Conservation (phyloP, 345 rosid species). For the Pistacia atlantica region DNA sequence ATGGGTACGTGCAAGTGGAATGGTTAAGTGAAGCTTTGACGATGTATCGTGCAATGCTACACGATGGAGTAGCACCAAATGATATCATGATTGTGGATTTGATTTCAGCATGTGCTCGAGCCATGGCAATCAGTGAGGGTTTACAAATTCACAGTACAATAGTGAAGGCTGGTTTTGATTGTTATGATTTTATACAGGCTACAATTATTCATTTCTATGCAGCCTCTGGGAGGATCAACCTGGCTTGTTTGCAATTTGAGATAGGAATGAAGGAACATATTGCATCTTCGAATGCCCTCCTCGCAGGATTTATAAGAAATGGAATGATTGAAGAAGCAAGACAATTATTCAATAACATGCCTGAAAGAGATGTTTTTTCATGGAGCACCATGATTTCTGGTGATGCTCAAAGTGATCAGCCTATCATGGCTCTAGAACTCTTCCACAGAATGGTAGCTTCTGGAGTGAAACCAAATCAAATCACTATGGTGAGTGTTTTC, state of each 20-base stretch:
- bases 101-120: conserved; percentile 69
- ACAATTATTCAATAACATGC: conserved; percentile 57
- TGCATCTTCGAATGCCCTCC: conserved; percentile 68
- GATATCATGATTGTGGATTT: conserved; percentile 76
- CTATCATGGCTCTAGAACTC: conserved; percentile 52
- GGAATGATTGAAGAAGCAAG: conserved; percentile 62
- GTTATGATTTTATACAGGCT: conserved; percentile 66
- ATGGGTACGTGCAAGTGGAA: conserved; percentile 55
- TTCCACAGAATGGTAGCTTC: conserved; percentile 57
- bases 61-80: conserved; percentile 48
- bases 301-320: conserved; percentile 64
- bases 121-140: conserved; percentile 42
- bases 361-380: conserved; percentile 71
- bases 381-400: conserved; percentile 87
- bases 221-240: conserved; percentile 48
- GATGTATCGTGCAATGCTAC: conserved; percentile 53
- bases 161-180: conserved; percentile 65
- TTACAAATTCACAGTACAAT: conserved; percentile 57
- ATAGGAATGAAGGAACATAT: conserved; percentile 49
- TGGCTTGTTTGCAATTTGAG: conserved; percentile 64
- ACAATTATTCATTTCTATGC: conserved; percentile 70
- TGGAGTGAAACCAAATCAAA: conserved; percentile 63
- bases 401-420: conserved; percentile 57
- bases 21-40: conserved; percentile 57
- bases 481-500: conserved; percentile 84